Evolutionary conservation across 2,329 filamentous ascomycete genomes (phyloP).

Genomic region (Shiraia bambusicola): DNA sequence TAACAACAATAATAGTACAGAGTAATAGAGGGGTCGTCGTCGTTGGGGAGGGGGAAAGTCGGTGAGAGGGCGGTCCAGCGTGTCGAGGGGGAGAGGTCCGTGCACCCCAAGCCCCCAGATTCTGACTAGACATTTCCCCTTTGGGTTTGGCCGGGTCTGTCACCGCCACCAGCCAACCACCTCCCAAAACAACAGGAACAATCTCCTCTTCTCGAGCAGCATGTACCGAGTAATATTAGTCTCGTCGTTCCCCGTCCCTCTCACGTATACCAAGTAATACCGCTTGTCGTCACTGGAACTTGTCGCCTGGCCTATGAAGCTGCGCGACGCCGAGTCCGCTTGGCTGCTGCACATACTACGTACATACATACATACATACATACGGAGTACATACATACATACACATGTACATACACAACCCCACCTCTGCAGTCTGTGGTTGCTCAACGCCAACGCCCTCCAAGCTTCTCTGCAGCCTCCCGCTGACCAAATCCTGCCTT

Average conservation of each 20-base stretch:
- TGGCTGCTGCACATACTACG: too few relatives aligned
- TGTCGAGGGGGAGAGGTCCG: conserved; percentile 1
- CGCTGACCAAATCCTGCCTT: conserved; percentile 7
- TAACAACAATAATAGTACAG: too few relatives aligned
- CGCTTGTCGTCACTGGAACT: conserved; percentile 19
- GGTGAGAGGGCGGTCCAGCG: conserved; percentile 1
- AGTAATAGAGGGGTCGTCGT: background rate
- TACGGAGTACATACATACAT: too few relatives aligned
- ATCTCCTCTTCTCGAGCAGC: too few relatives aligned
- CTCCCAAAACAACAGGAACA: background rate
- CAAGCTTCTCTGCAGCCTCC: conserved; percentile 20
- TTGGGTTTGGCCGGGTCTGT: too few relatives aligned
- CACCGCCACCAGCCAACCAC: background rate
- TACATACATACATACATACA: too few relatives aligned
- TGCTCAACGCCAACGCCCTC: conserved; percentile 21
- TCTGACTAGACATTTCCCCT: background rate
- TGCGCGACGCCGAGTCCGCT: conserved; percentile 12
- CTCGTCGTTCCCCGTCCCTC: background rate
- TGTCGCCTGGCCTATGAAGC: conserved; percentile 28
- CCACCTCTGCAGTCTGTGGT: conserved; percentile 18
- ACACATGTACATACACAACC: too few relatives aligned
- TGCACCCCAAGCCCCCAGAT: background rate
- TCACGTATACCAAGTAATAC: conserved; percentile 25
- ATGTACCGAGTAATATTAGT: background rate
- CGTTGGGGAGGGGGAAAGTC: background rate